A percentile compares a stretch with the other conserved stretches of the same genome.
Conservation (phyloP, 2,329 filamentous ascomycete genomes). For the Pestalotiopsis sp. region DNA sequence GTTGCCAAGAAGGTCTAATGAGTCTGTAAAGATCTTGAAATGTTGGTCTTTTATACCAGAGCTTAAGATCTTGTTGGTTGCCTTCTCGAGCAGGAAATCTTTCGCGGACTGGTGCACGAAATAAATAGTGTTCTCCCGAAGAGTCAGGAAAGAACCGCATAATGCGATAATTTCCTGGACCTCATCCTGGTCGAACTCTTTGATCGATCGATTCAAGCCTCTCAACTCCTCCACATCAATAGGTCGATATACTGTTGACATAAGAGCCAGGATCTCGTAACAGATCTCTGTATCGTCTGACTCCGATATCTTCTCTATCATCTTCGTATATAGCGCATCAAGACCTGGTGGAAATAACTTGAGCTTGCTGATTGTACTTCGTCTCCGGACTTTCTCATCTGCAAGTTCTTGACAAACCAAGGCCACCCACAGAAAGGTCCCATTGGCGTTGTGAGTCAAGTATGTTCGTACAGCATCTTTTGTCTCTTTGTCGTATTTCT, state of each 20-base stretch:
- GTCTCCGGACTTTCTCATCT: slow-evolving; percentile 18
- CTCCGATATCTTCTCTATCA: slow-evolving; percentile 36
- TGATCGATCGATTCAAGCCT: slow-evolving; percentile 15
- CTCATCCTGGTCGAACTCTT: slow-evolving; percentile 15
- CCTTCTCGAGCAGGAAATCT: slow-evolving; percentile 35
- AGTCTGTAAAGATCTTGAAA: slow-evolving; percentile 34
- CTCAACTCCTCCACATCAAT: slow-evolving; percentile 37
- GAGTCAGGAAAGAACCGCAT: slow-evolving; percentile 44
- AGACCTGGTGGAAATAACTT: slow-evolving; percentile 36
- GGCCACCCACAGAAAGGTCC: slow-evolving; percentile 47
- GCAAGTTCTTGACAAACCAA: slow-evolving; percentile 38
- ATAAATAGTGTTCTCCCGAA: slow-evolving; percentile 30
- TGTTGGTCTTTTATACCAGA: slow-evolving; percentile 29
- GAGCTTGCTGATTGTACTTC: neutral
- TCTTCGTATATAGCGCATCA: slow-evolving; percentile 38
- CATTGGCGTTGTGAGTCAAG: slow-evolving; percentile 31
- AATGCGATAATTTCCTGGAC: slow-evolving; percentile 31
- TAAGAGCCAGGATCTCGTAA: slow-evolving; percentile 35
- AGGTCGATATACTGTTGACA: slow-evolving; percentile 36
- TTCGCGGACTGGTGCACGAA: slow-evolving; percentile 48
- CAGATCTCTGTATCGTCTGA: slow-evolving; percentile 33
- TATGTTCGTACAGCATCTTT: neutral
- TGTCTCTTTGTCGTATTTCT: neutral
- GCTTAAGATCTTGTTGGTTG: slow-evolving; percentile 32
- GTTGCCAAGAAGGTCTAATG: slow-evolving; percentile 31